phyloP scores from a whole-genome alignment of 768 basidiomycete species.

The Mycena galopus region DNA sequence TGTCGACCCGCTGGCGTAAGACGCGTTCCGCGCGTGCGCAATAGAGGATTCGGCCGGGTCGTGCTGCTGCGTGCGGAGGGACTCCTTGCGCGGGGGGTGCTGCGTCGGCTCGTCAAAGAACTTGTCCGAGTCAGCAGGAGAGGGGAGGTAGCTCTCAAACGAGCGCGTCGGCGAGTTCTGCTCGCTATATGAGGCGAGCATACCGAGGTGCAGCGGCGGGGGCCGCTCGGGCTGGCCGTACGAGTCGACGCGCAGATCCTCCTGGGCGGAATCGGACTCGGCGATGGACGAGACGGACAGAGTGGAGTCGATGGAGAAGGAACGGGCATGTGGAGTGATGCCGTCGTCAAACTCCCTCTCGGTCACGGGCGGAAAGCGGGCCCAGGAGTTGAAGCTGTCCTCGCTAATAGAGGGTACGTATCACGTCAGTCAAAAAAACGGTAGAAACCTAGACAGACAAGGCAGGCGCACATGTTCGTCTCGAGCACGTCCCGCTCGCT shows the following conservation, averaged over 20 bases:
- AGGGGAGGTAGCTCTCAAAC: conserved; percentile 67
- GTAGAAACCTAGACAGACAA: conserved; percentile 5
- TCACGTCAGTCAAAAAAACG: conserved; percentile 31
- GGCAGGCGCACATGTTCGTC: conserved; percentile 50
- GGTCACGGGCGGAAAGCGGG: conserved; percentile 47
- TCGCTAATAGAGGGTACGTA: conserved; percentile 52
- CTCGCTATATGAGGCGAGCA: conserved; percentile 55
- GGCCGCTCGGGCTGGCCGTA: conserved; percentile 54
- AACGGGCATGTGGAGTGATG: conserved; percentile 66
- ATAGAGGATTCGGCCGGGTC: conserved; percentile 28
- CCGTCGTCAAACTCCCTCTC: conserved; percentile 53
- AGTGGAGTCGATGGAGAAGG: conserved; percentile 73
- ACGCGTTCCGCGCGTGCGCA: conserved; percentile 64
- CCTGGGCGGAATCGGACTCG: conserved; percentile 52
- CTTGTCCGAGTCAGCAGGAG: conserved; percentile 67
- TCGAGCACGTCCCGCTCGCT: conserved; percentile 62
- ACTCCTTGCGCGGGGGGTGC: conserved; percentile 35
- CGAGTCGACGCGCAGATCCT: conserved; percentile 37
- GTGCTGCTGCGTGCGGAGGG: conserved; percentile 33
- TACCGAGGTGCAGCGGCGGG: conserved; percentile 63
- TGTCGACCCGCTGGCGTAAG: conserved; percentile 58
- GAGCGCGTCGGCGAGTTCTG: conserved; percentile 63
- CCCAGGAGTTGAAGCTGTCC: conserved; percentile 59
- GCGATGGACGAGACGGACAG: conserved; percentile 62
- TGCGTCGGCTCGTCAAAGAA: conserved; percentile 58